A percentile compares a stretch with the other conserved stretches of the same genome.
phyloP scores from a whole-genome alignment of 371 early-diverging fungal species.

The Mucor piriformis region DNA sequence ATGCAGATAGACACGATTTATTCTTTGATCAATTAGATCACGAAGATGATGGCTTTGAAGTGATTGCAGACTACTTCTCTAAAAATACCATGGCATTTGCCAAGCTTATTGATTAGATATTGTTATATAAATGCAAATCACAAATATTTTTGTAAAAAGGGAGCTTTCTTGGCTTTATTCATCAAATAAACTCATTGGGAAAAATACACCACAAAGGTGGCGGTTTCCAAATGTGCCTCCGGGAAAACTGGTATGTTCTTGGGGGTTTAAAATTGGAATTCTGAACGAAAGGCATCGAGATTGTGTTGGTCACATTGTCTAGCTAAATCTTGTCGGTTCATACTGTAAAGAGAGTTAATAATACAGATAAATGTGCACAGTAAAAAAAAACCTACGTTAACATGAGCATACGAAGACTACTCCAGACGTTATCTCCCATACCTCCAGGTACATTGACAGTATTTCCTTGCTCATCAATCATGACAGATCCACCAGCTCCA shows the following conservation, averaged over 20 bases:
- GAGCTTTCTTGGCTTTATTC: too few species aligned
- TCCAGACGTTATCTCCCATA: slow-evolving; percentile 81
- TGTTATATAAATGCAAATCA: background rate
- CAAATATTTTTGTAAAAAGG: too few species aligned
- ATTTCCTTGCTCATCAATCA: slow-evolving; percentile 38
- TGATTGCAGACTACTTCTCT: slow-evolving; percentile 87
- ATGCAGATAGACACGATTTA: slow-evolving; percentile 77
- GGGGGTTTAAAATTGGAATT: slow-evolving; percentile 74
- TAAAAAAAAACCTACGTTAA: slow-evolving; percentile 43
- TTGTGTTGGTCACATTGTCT: slow-evolving; percentile 70
- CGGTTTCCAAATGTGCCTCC: slow-evolving; percentile 20
- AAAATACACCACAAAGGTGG: slow-evolving; percentile 19
- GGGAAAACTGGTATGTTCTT: background rate
- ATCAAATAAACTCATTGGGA: slow-evolving; percentile 28
- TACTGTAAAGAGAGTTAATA: slow-evolving; percentile 21
- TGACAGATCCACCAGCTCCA: slow-evolving; percentile 69
- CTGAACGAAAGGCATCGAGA: slow-evolving; percentile 68
- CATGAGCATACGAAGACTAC: slow-evolving; percentile 80
- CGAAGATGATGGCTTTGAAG: slow-evolving; percentile 82
- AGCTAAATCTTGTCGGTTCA: slow-evolving; percentile 73
- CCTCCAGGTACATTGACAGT: slow-evolving; percentile 40
- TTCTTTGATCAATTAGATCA: slow-evolving; percentile 79
- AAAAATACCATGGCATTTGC: slow-evolving; percentile 85
- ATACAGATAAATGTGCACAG: background rate
- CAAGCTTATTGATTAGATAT: slow-evolving; percentile 63